Evolutionary conservation across 2,329 filamentous ascomycete genomes (phyloP).

Genomic region (Cordyceps tenuipes): DNA sequence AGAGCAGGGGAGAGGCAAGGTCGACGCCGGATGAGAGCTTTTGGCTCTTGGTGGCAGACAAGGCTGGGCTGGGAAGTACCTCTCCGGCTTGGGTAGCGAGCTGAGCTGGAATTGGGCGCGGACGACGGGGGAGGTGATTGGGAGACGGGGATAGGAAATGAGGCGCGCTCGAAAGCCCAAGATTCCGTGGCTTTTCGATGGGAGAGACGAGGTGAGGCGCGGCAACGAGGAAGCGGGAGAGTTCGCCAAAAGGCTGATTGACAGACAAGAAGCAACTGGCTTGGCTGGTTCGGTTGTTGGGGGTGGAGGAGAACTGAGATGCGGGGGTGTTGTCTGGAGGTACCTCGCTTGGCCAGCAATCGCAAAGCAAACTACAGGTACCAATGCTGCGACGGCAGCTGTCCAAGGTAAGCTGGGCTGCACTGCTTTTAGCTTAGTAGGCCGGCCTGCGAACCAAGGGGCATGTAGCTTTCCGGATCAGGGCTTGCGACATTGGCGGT

Average conservation of each 20-base stretch:
- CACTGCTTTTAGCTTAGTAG: neutral
- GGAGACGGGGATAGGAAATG: neutral
- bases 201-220: neutral
- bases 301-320: constrained; percentile 6
- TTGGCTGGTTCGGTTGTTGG: neutral
- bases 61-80: neutral
- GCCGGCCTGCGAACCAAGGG: neutral
- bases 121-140: neutral
- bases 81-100: neutral
- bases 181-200: neutral
- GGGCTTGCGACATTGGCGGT: constrained; percentile 1
- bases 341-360: neutral
- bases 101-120: neutral
- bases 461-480: neutral
- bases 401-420: neutral
- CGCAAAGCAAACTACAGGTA: neutral
- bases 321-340: constrained; percentile 1
- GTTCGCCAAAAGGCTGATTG: neutral
- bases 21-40: neutral
- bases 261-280: neutral
- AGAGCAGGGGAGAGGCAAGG: neutral
- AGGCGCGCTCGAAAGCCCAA: neutral
- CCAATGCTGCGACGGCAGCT: neutral
- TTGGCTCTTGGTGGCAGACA: neutral
- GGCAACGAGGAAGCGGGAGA: neutral